phyloP scores from a whole-genome alignment of 176 grass and related monocot genomes.

The Oryza meridionalis region DNA sequence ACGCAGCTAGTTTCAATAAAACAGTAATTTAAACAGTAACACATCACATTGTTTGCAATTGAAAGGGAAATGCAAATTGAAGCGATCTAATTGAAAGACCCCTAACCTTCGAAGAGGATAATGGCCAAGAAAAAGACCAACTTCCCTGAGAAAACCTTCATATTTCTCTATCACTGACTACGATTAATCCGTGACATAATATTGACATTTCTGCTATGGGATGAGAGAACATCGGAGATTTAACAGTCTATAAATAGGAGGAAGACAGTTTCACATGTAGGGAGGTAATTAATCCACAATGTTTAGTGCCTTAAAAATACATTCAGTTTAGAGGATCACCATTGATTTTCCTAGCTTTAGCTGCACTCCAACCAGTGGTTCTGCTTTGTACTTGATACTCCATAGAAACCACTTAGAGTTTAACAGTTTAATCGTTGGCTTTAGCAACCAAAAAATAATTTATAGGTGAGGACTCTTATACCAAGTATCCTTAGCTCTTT shows the following conservation, averaged over 20 bases:
- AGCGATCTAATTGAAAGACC: not conserved
- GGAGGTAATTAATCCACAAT: conserved; percentile 1
- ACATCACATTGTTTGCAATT: not conserved
- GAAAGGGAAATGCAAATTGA: not conserved
- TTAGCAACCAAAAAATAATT: too few relatives aligned
- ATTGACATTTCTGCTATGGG: not conserved
- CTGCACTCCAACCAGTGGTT: not conserved
- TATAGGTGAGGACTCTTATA: too few relatives aligned
- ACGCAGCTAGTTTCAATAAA: too few relatives aligned
- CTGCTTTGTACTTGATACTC: not conserved
- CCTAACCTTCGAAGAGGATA: conserved; percentile 42
- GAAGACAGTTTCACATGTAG: conserved; percentile 19
- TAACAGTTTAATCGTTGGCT: too few relatives aligned
- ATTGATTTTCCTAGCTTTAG: not conserved
- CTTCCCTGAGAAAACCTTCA: conserved; percentile 28
- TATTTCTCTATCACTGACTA: conserved; percentile 15
- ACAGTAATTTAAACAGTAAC: not conserved
- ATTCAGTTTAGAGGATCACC: not conserved
- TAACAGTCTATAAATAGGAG: conserved; percentile 26
- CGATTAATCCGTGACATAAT: not conserved
- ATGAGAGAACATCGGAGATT: conserved; percentile 18
- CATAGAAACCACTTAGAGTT: not conserved
- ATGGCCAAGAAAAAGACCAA: conserved; percentile 23
- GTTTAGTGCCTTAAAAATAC: not conserved
- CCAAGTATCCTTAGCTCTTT: too few relatives aligned